Base-by-base conservation (phyloP, 2,329 filamentous ascomycete genomes). In the Nothomitra cinnamomea region DNA sequence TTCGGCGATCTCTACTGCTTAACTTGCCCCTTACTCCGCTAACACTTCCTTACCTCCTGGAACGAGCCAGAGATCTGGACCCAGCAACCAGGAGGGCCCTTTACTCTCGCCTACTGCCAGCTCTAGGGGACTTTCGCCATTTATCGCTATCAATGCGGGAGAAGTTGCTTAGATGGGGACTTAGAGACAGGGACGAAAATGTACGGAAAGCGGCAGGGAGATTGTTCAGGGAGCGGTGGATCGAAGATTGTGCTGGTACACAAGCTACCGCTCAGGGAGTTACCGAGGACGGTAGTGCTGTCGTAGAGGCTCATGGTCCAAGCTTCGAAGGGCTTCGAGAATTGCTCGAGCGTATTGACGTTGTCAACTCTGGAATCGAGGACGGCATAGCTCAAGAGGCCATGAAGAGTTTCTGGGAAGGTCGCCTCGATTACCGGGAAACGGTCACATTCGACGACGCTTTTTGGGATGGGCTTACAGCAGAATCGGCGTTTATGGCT, bases 381-480 rank as follows among this genome's bases (percentile, higher is more conserved):
- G 86, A 84, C 54, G 94, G 92, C 4, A 86, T 96, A 56, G 90
- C 87, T 1, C 76, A 94, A 7, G 86, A 95, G 63, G 92, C 92
- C 0, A 95, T 98, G 89, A 83, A 79, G 57, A 86, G 87, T 49
- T 96, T 98, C 67, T 98, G 92, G 92, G 85, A 92, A 59, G 87
- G 89, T 3, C 81, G 92, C 17, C 85, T 87, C 2, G 85, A 92
- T 64, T 89, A 89, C 62, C 74, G 82, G 52, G 82, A 89, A 53
- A 79, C 77, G 28, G 75, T 88, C 53, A 73, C 70, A 22, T 87
- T 92, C 58, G 78, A 83, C 57, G 80, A 89, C 60, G 70, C 73
- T 15, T 90, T 86, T 67, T 94, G 85, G 83, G 80, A 88, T 61
- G 85, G 84, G 1, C 70, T 92, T 12, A 83, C 82, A 1, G 84